A percentile compares a stretch with the other conserved stretches of the same genome.
Conservation (phyloP, 2,329 filamentous ascomycete species). For the Kalaharituber pfeilii region DNA sequence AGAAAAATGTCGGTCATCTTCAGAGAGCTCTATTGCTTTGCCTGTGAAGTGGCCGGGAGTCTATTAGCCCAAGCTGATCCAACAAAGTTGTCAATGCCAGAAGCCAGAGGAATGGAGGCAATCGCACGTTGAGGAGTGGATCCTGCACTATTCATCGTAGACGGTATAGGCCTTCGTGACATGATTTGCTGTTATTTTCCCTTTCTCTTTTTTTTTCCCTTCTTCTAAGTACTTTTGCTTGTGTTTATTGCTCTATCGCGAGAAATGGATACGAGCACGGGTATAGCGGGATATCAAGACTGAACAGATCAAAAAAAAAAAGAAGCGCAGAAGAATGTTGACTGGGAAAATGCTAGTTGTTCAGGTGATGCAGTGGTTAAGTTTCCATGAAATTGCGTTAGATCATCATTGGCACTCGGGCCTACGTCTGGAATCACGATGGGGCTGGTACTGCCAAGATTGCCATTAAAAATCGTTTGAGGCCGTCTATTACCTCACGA, state of each 20-base stretch:
- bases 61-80: background rate
- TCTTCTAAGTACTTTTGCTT: no score
- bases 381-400: background rate
- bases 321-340: background rate
- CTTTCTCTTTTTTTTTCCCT: no score
- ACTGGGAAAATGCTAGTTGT: background rate
- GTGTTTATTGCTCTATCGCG: background rate
- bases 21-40: conserved; percentile 14
- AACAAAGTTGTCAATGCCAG: background rate
- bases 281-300: background rate
- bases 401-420: background rate
- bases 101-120: background rate
- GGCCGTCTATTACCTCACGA: no score
- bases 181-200: no score
- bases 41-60: conserved; percentile 5
- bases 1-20: conserved; percentile 25
- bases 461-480: no score
- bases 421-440: background rate
- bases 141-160: background rate
- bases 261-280: background rate
- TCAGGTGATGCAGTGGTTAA: background rate
- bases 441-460: background rate
- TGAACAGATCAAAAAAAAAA: background rate
- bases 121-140: background rate
- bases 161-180: background rate